These are phyloP conservation scores for Podila clonocystis DNA, from an alignment of 192 early-diverging fungal genomes.

Conservation along the genomic window DNA sequence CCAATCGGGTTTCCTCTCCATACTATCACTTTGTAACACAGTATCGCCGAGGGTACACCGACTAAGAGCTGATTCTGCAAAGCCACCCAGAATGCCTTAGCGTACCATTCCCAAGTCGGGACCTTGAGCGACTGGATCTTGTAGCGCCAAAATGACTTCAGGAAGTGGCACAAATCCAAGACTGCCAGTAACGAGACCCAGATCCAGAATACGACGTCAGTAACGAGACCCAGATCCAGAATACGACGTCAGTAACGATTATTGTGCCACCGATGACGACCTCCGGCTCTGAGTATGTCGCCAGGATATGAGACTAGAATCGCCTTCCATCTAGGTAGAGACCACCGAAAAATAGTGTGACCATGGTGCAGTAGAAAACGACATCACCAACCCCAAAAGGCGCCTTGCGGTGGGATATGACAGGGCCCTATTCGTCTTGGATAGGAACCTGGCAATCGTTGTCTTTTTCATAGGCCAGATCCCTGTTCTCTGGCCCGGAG, in stretches of 20 bases:
- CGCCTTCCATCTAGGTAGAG: constrained; percentile 22
- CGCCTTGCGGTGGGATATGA: constrained; percentile 21
- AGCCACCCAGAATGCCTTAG: constrained; percentile 66
- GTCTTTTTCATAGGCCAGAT: too few relatives aligned
- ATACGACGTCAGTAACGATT: constrained; percentile 29
- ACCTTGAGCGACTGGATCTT: constrained; percentile 76
- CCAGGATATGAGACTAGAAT: constrained; percentile 40
- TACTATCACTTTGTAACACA: constrained; percentile 68
- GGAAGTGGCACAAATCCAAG: constrained; percentile 42
- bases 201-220: constrained; percentile 30
- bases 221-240: constrained; percentile 44
- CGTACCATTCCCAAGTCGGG: constrained; percentile 62
- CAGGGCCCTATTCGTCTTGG: constrained; percentile 37
- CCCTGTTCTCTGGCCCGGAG: too few relatives aligned
- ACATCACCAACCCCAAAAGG: constrained; percentile 44
- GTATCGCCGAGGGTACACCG: constrained; percentile 73
- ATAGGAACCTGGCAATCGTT: constrained; percentile 20
- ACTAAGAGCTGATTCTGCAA: constrained; percentile 71
- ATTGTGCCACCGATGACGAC: constrained; percentile 33
- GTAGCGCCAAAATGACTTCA: constrained; percentile 66
- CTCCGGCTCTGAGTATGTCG: constrained; percentile 25
- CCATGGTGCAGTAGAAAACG: constrained; percentile 34
- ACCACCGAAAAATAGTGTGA: constrained; percentile 23
- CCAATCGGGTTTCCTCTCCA: constrained; percentile 72
- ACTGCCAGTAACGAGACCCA: too few relatives aligned